A percentile compares a stretch with the other conserved stretches of the same genome.
Conservation (phyloP, 2,329 filamentous ascomycete species). For the Coniochaeta sp. region DNA sequence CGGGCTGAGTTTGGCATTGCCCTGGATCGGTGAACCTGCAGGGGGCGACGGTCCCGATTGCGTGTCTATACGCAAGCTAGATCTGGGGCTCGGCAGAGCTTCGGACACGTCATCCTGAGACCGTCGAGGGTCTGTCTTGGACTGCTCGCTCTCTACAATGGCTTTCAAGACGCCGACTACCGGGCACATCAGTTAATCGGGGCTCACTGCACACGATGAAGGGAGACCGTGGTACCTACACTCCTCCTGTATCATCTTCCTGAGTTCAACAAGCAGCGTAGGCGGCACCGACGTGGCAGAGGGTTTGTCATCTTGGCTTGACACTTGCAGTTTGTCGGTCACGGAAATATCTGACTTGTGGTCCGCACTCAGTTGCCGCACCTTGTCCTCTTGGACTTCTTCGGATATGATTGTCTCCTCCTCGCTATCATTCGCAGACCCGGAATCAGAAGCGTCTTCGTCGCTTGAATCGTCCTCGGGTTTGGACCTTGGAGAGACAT, state of each 20-base stretch:
- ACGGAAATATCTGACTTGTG: not conserved
- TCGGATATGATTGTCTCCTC: not conserved
- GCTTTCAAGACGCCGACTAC: not conserved
- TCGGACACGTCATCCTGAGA: not conserved
- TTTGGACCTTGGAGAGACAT: not conserved
- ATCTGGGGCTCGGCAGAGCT: not conserved
- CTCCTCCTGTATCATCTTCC: conserved; percentile 12
- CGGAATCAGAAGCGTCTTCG: not conserved
- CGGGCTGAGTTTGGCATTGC: not conserved
- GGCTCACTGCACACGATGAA: not conserved
- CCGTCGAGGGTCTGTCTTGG: not conserved
- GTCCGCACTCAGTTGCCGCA: not conserved
- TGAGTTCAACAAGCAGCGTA: conserved; percentile 8
- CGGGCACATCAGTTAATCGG: not conserved
- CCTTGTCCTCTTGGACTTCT: not conserved
- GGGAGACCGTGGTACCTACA: conserved; percentile 6
- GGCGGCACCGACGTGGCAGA: not conserved
- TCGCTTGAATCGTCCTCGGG: not conserved
- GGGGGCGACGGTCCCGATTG: not conserved
- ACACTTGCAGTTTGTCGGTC: not conserved
- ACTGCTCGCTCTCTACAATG: not conserved
- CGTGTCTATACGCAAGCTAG: not conserved
- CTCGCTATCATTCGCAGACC: not conserved
- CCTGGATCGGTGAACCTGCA: not conserved
- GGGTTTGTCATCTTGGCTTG: not conserved